Evolutionary conservation across 2,329 filamentous ascomycete species (phyloP), one percentile per base, ranked within the genome.

Genomic region (Chaetothyriales sp.): DNA sequence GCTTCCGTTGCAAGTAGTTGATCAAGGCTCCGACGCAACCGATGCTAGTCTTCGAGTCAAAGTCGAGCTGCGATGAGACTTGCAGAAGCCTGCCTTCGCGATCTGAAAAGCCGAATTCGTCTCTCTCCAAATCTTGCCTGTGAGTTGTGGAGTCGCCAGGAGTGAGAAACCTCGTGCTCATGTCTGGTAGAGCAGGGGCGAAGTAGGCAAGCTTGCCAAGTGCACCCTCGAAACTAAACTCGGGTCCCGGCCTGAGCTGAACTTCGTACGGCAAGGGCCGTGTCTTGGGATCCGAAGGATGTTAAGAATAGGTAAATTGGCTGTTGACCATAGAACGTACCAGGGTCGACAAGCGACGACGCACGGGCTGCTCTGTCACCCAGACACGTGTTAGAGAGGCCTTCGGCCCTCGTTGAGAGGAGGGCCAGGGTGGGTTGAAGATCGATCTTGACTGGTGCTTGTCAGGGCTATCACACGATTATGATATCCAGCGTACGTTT

Each of bases 11-110:
- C 20, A 95, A 67, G 58, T 94, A 86, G 4, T 78, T 77, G n/a
- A 97, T 69, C 2, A 97, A 70, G 22, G 89, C 89, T n/a, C 89
- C 88, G 22, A 84, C 85, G 67, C 92, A 97, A 2, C 87, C 86
- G 47, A 94, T 73, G 71, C 88, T 86, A 10, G 85, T 65, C 5
- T 68, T 72, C 60, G 85, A 90, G 2, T 90, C 83, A 50, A 92
- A 70, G 61, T 94, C 82, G 54, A 94, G 76, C 54, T 73, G 78
- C 1, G 84, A 77, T 2, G 83, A 80, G 7, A 94, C 74, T 45
- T 80, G 79, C 60, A 94, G 74, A 6, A 86, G 64, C 53, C 76
- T 80, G 28, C 81, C 80, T 60, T 84, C 80, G 33, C 74, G 72
- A 6, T 75, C 76, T n/a, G 72, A 74, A 50, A 74, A 71, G 3